A percentile compares a stretch with the other conserved stretches of the same genome.
Conservation (phyloP, 208 protist genomes). For the Willaertia magna region DNA sequence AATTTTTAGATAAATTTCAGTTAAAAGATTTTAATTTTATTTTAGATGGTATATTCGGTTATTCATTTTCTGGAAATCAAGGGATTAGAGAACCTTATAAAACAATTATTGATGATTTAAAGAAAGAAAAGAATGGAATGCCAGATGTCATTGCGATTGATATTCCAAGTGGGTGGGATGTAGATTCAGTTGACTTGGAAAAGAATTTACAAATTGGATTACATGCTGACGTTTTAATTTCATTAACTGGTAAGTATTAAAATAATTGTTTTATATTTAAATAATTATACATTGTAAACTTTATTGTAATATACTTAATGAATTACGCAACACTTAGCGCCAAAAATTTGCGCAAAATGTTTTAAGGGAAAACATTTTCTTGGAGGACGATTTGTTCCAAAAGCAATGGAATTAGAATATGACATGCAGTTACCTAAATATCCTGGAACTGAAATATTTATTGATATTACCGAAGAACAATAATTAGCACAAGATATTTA, state of each 20-base stretch:
- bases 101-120: background rate
- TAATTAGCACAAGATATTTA: no score
- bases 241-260: no score
- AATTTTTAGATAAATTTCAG: background rate
- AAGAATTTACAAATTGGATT: background rate
- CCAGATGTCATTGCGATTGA: background rate
- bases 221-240: background rate
- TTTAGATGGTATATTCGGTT: slow-evolving; percentile 6
- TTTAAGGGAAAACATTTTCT: slow-evolving; percentile 6
- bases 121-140: background rate
- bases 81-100: background rate
- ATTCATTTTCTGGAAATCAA: background rate
- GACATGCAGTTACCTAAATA: background rate
- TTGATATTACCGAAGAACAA: background rate
- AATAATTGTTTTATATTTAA: no score
- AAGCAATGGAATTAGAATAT: background rate
- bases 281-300: no score
- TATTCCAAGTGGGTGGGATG: slow-evolving; percentile 6
- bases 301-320: no score
- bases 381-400: slow-evolving; percentile 1
- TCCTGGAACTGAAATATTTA: background rate
- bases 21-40: background rate
- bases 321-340: no score
- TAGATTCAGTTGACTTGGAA: background rate
- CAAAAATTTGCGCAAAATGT: background rate